Evolutionary conservation across 768 basidiomycete genomes (phyloP), one percentile per base, ranked within the genome.

Genomic region (Suillus ampliporus): DNA sequence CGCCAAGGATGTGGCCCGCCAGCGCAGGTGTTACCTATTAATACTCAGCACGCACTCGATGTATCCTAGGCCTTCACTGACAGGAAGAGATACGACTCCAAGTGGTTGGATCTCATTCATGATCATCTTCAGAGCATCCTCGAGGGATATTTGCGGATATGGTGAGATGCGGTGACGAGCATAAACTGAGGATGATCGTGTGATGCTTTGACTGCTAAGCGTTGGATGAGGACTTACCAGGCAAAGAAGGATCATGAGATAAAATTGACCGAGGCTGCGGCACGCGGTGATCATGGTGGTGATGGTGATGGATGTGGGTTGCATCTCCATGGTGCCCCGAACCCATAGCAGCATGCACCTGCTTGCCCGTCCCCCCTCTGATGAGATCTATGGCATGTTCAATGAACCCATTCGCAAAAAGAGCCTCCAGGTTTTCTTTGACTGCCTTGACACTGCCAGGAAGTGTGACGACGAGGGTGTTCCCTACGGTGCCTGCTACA

Each of bases 401-500:
- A 1, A 90, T 74, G 1, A 95, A 78, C 7, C 84, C 86, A 6
- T 74, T 80, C 15, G 76, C 72, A 7, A 95, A 77, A 34, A 95
- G 78, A 1, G 83, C 82, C 1, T 84, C 83, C 61, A 94, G 70
- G 69, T 88, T 92, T 69, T 97, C 94, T 64, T 81, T 87, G 44
- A 94, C 94, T 3, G 92, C 94, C 69, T 92, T 94, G 43, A 89
- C 84, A 68, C 91, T 93, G 3, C 94, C 94, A 0, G 94, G 95
- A 11, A 96, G 86, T 0, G 92, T 94, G 21, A 91, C 81, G 28
- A 97, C 78, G 23, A 97, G 81, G 0, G 87, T 89, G 57, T 81
- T 81, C 28, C 78, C 80, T 63, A 88, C 76, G 9, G 87, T 90
- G 4, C 94, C 94, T 4, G 91, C 92, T 17, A 95, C 81, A 1